Conservation (phyloP, 352 stramenopile species). For the Pilasporangium apinafurcum region DNA sequence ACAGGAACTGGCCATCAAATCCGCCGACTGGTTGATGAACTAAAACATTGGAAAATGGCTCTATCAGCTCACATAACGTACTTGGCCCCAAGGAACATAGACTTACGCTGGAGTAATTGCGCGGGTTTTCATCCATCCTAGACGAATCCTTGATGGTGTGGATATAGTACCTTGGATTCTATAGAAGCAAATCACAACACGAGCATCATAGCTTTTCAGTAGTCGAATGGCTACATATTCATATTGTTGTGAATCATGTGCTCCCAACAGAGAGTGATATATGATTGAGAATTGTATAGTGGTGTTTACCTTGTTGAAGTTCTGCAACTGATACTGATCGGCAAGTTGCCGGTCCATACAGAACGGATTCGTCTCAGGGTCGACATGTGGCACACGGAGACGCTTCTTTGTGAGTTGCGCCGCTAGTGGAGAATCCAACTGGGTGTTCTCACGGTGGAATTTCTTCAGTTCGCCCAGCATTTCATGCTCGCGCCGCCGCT, state of each 20-base stretch:
- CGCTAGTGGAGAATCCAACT: slow-evolving; percentile 22
- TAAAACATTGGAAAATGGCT: slow-evolving; percentile 21
- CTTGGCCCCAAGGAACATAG: too few species aligned
- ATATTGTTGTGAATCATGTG: too few species aligned
- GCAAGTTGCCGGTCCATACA: slow-evolving; percentile 64
- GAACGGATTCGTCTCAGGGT: slow-evolving; percentile 65
- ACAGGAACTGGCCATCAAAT: slow-evolving; percentile 48
- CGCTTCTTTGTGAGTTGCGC: slow-evolving; percentile 64
- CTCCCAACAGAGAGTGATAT: too few species aligned
- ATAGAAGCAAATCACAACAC: background rate
- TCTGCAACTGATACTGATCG: slow-evolving; percentile 64
- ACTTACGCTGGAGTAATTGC: slow-evolving; percentile 71
- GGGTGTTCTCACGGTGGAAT: slow-evolving; percentile 45
- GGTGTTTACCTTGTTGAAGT: slow-evolving; percentile 86
- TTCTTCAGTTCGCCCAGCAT: slow-evolving; percentile 71
- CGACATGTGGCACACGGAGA: slow-evolving; percentile 42
- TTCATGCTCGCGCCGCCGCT: slow-evolving; percentile 37
- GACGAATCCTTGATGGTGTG: slow-evolving; percentile 37
- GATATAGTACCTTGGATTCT: slow-evolving; percentile 76
- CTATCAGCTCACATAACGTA: too few species aligned
- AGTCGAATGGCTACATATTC: too few species aligned
- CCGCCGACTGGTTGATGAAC: slow-evolving; percentile 63
- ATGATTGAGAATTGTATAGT: too few species aligned
- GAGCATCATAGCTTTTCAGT: too few species aligned
- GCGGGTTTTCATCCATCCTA: slow-evolving; percentile 44